Conservation (phyloP, 345 rosid genomes). For the Turnera subulata region DNA sequence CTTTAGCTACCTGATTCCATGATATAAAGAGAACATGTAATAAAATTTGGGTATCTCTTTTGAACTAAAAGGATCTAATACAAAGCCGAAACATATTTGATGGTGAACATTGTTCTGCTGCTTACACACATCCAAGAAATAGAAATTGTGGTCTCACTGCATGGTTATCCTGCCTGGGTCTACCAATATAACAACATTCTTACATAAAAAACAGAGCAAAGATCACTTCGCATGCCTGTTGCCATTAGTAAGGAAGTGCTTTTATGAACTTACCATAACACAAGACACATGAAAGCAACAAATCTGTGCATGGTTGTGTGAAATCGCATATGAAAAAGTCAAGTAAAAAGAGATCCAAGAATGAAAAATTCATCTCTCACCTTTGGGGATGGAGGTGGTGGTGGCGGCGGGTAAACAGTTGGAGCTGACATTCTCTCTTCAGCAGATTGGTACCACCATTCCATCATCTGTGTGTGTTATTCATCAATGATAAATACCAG, state of each 20-base stretch:
- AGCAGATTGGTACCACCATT: slow-evolving; percentile 99
- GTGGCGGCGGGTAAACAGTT: slow-evolving; percentile 94
- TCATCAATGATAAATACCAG: no score
- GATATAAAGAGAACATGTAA: slow-evolving; percentile 4
- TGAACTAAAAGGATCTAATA: background rate
- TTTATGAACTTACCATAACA: no score
- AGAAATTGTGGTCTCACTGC: no score
- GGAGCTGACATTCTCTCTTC: slow-evolving; percentile 99
- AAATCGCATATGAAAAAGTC: background rate
- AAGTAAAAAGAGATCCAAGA: background rate
- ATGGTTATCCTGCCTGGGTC: no score
- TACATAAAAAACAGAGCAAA: no score
- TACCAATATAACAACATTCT: no score
- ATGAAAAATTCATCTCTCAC: slow-evolving; percentile 28
- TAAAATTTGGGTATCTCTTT: no score
- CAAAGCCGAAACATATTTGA: background rate
- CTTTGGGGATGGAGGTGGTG: slow-evolving; percentile 94
- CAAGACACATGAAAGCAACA: no score
- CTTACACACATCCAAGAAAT: no score
- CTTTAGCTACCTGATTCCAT: slow-evolving; percentile 61
- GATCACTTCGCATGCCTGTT: no score
- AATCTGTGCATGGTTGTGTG: background rate
- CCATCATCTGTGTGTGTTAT: slow-evolving; percentile 72
- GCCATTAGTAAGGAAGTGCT: no score
- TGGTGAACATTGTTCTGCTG: no score